A percentile compares a stretch with the other conserved stretches of the same genome.
Evolutionary conservation across 73 alveolate species (phyloP).

Genomic region (Paramecium bursaria): DNA sequence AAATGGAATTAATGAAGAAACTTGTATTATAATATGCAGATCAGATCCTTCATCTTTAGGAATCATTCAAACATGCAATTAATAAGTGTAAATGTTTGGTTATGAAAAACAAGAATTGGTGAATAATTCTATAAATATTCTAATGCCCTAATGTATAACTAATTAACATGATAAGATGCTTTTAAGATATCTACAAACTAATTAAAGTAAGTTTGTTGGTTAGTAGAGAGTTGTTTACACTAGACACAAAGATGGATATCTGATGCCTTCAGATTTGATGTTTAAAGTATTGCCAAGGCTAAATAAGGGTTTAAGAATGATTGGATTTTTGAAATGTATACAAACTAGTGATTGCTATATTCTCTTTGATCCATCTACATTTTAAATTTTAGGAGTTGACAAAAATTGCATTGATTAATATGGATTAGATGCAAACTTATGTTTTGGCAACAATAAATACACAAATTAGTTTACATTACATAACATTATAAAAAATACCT

Average conservation of each 20-base stretch:
- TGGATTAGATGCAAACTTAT: no score
- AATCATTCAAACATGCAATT: slow-evolving; percentile 21
- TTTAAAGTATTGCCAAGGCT: slow-evolving; percentile 60
- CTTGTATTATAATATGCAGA: slow-evolving; percentile 66
- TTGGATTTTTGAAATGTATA: slow-evolving; percentile 55
- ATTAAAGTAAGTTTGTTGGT: slow-evolving; percentile 55
- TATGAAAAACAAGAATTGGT: slow-evolving; percentile 56
- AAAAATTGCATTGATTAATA: no score
- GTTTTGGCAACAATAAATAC: no score
- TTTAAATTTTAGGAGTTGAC: no score
- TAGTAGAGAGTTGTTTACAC: slow-evolving; percentile 44
- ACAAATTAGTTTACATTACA: no score
- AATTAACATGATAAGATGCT: slow-evolving; percentile 61
- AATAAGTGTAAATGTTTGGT: slow-evolving; percentile 32
- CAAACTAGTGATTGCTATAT: background rate
- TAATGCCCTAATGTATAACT: slow-evolving; percentile 62
- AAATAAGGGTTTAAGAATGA: slow-evolving; percentile 61
- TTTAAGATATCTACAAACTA: slow-evolving; percentile 40
- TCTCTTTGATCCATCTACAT: no score
- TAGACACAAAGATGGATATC: slow-evolving; percentile 37
- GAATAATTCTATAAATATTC: slow-evolving; percentile 45
- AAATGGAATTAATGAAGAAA: slow-evolving; percentile 59
- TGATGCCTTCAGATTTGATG: slow-evolving; percentile 65
- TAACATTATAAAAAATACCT: no score
- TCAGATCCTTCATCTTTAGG: slow-evolving; percentile 61